Base-by-base conservation (phyloP, 2,329 filamentous ascomycete species). In the Pestalotiopsis sp. region DNA sequence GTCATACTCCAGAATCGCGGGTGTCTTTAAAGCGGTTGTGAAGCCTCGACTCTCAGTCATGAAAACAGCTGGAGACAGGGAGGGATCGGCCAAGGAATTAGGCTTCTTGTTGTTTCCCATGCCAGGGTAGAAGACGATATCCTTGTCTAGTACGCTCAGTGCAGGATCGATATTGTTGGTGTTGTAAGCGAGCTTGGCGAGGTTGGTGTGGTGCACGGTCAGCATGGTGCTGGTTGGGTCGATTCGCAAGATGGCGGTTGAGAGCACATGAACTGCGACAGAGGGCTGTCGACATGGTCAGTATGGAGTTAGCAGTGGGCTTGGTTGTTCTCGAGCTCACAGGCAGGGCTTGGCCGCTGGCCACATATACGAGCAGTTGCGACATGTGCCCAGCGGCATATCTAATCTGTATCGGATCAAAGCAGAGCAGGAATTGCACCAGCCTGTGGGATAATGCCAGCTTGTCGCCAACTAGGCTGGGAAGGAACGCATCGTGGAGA, bases 211-310 rank as follows among this genome's bases (percentile, higher is more conserved):
- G 36, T 84, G 84, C 4, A 86, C 86, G 4, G 91, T 94, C 72
- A 94, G 88, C 65, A 91, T 87, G 64, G 87, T 87, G 36, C 87
- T 88, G 13, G 86, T 85, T 1, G 91, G 90, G 72, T 95, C 92
- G 68, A 95, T 81, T 66, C 87, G 87, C 13, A 90, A 80, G 71
- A 95, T 85, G 3, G 90, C 90, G 2, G 77, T 77, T 6, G 84
- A 78, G 7, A 87, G 76, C 9, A 82, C 74, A 36, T 85, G 80
- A 13, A 86, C 80, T 0, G 85, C 81, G 64, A 86, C 77, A 1
- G 79, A 77, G 17, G 86, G 79, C 87, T 88, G 55, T 11, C 39
- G 12, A 41, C 71, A 79, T 38, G 79, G 87, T 85, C 61, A 84
- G 79, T 67, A 84, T 80, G 11, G 14, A 14, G 31, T 12, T 4